Evolutionary conservation across 805 yeast species (phyloP), one percentile per base, ranked within the genome.

Genomic region (Lachancea dasiensis): DNA sequence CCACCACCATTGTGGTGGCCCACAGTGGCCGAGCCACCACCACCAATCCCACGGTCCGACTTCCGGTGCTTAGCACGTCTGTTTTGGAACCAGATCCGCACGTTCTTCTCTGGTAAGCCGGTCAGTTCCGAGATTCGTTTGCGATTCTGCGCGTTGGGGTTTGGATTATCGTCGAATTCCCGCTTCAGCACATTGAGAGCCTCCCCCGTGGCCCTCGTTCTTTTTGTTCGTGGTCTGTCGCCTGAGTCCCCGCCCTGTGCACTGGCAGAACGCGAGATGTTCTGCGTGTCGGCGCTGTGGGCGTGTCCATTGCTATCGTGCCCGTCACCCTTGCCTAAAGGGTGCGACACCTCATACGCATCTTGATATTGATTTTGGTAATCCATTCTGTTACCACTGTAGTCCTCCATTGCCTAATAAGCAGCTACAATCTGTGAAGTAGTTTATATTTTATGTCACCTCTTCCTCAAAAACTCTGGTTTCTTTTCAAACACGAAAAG

Each of bases 51-150:
- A 23, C 35, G 31, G 10, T 40, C 51, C 5, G 48, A 38, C 59
- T 82, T 82, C 51, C 87, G 69, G 30, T 77, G 70, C 56, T 83
- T 84, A 15, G 92, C 92, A 45, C 97, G 65, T 50, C 89, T 67
- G 56, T 86, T 86, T 59, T 87, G 97, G 53, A 86, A 87, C 96
- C 96, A 87, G 29, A 87, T 87, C 39, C 95, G 70, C 2, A 87
- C 95, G 10, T 89, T 85, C 45, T 92, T 73, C 50, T 87, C 95
- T 10, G 87, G 75, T 84, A 86, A 80, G 14, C 81, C 83, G 1
- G 94, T 83, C 43, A 70, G 70, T 2, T 72, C 76, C 27, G 92
- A 77, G 26, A 87, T 77, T 21, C 69, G 72, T 51, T 79, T 79
- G 27, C 96, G 66, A 39, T 73, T 72, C 27, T 80, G 80, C 0